Conservation (phyloP, 164 flowering plant genomes). For the Chloranthus sessilifolius region DNA sequence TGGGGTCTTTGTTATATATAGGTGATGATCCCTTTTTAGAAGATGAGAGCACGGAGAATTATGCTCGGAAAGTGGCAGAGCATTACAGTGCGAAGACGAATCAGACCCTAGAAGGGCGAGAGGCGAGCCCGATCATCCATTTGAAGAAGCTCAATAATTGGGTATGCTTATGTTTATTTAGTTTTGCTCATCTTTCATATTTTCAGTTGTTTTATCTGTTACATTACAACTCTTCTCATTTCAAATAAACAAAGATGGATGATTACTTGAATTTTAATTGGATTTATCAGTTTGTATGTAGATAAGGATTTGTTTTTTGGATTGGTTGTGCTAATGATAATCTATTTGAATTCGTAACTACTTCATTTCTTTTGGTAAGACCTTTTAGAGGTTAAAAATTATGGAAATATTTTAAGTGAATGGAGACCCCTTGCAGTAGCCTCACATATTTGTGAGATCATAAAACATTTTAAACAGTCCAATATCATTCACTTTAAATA, state of each 20-base stretch:
- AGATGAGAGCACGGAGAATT: slow-evolving; percentile 59
- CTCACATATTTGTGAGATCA: too few species aligned
- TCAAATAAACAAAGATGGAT: too few species aligned
- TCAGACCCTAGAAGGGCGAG: slow-evolving; percentile 85
- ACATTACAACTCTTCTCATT: background rate
- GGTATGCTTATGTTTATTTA: slow-evolving; percentile 31
- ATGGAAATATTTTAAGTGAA: too few species aligned
- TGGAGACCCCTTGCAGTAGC: too few species aligned
- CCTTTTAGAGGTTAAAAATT: too few species aligned
- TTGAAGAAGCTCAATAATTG: slow-evolving; percentile 90
- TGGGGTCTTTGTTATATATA: slow-evolving; percentile 4
- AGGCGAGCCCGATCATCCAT: slow-evolving; percentile 90
- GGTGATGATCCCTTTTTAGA: slow-evolving; percentile 57
- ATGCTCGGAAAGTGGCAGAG: slow-evolving; percentile 79
- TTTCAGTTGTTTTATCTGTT: background rate
- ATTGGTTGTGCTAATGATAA: too few species aligned
- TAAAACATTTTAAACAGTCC: too few species aligned
- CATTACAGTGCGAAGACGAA: slow-evolving; percentile 94
- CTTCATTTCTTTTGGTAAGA: too few species aligned
- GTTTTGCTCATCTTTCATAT: background rate
- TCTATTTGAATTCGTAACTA: too few species aligned
- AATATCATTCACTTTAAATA: too few species aligned
- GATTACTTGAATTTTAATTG: background rate
- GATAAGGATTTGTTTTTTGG: too few species aligned
- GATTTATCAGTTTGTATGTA: background rate